A percentile compares a stretch with the other conserved stretches of the same genome.
Evolutionary conservation across 495 filamentous ascomycete species (phyloP).

Genomic region (Lindgomyces ingoldianus): DNA sequence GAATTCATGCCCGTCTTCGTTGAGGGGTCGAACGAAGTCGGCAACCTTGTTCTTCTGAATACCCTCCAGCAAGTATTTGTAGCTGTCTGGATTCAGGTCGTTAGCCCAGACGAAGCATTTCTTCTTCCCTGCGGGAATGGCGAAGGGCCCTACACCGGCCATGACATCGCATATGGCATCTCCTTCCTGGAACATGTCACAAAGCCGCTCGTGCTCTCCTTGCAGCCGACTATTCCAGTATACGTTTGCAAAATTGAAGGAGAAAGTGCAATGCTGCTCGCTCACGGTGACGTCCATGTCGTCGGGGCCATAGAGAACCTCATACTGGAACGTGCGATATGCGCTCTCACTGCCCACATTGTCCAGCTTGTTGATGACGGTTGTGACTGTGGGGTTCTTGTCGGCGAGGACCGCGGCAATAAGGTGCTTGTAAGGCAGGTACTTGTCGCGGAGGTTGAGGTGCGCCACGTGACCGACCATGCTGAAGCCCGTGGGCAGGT

Average conservation of each 20-base stretch:
- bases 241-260: constrained; percentile 80
- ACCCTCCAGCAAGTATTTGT: constrained; percentile 66
- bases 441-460: constrained; percentile 81
- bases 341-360: constrained; percentile 79
- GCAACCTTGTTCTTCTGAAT: constrained; percentile 78
- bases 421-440: constrained; percentile 76
- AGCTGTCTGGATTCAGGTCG: constrained; percentile 92
- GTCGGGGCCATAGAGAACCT: constrained; percentile 78
- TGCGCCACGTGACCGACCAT: constrained; percentile 91
- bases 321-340: constrained; percentile 91
- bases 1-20: constrained; percentile 77
- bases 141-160: constrained; percentile 96
- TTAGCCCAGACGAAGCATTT: constrained; percentile 95
- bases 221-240: constrained; percentile 96
- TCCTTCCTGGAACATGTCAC: constrained; percentile 73
- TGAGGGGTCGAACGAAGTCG: constrained; percentile 74
- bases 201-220: constrained; percentile 80
- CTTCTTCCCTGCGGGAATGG: constrained; percentile 85
- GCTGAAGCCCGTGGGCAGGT: constrained; percentile 84
- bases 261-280: constrained; percentile 64
- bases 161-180: constrained; percentile 96
- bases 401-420: constrained; percentile 83
- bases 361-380: constrained; percentile 95
- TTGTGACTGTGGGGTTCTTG: constrained; percentile 77
- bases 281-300: constrained; percentile 76